Percentiles rank a stretch among this genome's conserved stretches.
phyloP scores from a whole-genome alignment of 768 basidiomycete genomes.

The Calocybe gangraenosa region DNA sequence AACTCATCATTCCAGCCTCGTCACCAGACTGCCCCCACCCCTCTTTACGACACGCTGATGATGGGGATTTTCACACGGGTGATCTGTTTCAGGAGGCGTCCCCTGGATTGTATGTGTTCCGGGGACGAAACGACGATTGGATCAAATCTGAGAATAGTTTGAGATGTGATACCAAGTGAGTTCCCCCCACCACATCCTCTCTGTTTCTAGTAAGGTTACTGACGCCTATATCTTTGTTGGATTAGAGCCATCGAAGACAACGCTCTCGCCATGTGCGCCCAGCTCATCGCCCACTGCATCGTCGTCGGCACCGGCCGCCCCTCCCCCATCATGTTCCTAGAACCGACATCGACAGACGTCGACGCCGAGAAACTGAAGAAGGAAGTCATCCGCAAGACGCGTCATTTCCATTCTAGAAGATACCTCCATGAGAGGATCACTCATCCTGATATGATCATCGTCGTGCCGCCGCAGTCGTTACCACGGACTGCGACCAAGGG shows the following conservation, averaged over 20 bases:
- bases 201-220: constrained; percentile 6
- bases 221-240: constrained; percentile 3
- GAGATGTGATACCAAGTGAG: constrained; percentile 64
- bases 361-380: constrained; percentile 58
- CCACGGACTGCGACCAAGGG: constrained; percentile 81
- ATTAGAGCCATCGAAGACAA: constrained; percentile 74
- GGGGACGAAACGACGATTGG: constrained; percentile 69
- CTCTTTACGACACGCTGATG: constrained; percentile 45
- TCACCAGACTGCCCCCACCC: constrained; percentile 58
- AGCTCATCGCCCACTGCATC: constrained; percentile 67
- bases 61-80: constrained; percentile 64
- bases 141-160: constrained; percentile 67
- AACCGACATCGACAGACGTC: constrained; percentile 45
- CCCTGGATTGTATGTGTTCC: constrained; percentile 47
- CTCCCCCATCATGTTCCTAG: constrained; percentile 73
- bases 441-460: constrained; percentile 57
- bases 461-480: constrained; percentile 62
- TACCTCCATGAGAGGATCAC: constrained; percentile 80
- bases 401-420: constrained; percentile 68
- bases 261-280: constrained; percentile 57
- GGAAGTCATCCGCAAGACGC: constrained; percentile 69
- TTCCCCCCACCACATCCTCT: constrained; percentile 15
- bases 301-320: constrained; percentile 76
- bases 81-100: constrained; percentile 57
- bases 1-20: constrained; percentile 52